These are phyloP conservation scores for Trypanosomatidae sp. DNA, from an alignment of 208 protist genomes.

Conservation along the genomic window DNA sequence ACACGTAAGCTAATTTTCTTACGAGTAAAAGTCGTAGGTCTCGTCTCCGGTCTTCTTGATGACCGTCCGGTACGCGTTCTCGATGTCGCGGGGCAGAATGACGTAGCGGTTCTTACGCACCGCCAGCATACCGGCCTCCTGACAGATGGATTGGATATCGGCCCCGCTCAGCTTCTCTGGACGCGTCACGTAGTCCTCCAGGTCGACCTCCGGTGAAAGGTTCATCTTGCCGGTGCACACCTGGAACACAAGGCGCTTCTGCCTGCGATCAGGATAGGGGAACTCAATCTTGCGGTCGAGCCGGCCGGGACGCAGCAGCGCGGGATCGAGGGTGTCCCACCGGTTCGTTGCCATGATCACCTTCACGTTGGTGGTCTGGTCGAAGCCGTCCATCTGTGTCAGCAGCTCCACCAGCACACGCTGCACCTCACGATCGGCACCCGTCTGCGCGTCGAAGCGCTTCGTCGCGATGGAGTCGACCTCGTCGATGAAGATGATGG, in stretches of 20 bases:
- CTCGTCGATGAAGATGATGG: slow-evolving; percentile 99
- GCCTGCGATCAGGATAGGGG: slow-evolving; percentile 97
- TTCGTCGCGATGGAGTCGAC: slow-evolving; percentile 99
- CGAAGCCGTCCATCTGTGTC: slow-evolving; percentile 99
- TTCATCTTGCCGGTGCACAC: slow-evolving; percentile 99
- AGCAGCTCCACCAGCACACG: slow-evolving; percentile 99
- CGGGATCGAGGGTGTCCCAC: slow-evolving; percentile 99
- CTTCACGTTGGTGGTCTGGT: slow-evolving; percentile 98
- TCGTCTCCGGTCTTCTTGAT: slow-evolving; percentile 86
- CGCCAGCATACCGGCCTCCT: slow-evolving; percentile 99
- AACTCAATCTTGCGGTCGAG: slow-evolving; percentile 99
- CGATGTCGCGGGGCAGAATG: slow-evolving; percentile 98
- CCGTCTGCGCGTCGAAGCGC: slow-evolving; percentile 99
- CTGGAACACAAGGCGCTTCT: slow-evolving; percentile 99
- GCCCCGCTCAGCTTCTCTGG: slow-evolving; percentile 99
- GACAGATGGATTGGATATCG: slow-evolving; percentile 99
- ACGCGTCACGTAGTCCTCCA: slow-evolving; percentile 97
- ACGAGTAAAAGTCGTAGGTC: slow-evolving; percentile 88
- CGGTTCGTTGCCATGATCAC: slow-evolving; percentile 99
- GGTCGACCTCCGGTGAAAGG: slow-evolving; percentile 96
- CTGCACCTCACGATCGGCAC: slow-evolving; percentile 99
- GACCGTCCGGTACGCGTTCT: slow-evolving; percentile 96
- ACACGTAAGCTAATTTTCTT: not conserved
- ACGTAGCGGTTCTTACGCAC: slow-evolving; percentile 99
- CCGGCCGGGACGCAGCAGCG: slow-evolving; percentile 97